These are phyloP conservation scores for Hawksworthiomyces lignivorus DNA, from an alignment of 2,329 filamentous ascomycete genomes.

Conservation along the genomic window DNA sequence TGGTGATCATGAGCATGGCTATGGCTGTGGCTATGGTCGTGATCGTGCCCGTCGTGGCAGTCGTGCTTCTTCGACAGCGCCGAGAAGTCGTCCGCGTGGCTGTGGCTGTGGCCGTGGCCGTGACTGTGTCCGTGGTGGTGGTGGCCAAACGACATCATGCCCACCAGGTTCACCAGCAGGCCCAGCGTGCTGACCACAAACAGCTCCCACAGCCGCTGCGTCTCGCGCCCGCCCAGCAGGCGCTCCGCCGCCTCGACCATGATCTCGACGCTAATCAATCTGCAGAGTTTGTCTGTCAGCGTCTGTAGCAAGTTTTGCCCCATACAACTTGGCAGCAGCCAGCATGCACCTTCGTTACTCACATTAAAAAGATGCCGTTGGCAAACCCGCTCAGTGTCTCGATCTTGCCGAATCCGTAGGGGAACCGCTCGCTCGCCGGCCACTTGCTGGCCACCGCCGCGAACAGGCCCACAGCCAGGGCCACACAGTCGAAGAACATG, in stretches of 20 bases:
- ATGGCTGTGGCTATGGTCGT: slow-evolving; percentile 30
- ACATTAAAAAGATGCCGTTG: slow-evolving; percentile 92
- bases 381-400: slow-evolving; percentile 94
- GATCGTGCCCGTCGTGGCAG: slow-evolving; percentile 26
- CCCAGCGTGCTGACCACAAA: slow-evolving; percentile 83
- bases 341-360: slow-evolving; percentile 23
- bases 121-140: slow-evolving; percentile 53
- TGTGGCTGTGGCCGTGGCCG: slow-evolving; percentile 28
- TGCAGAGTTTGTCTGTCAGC: slow-evolving; percentile 23
- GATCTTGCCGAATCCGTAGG: slow-evolving; percentile 94
- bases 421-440: slow-evolving; percentile 81
- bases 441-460: slow-evolving; percentile 95
- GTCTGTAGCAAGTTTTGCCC: too few relatives aligned
- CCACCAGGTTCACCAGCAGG: slow-evolving; percentile 82
- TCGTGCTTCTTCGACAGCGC: slow-evolving; percentile 13
- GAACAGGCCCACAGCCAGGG: slow-evolving; percentile 79
- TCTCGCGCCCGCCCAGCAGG: slow-evolving; percentile 73
- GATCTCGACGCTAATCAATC: slow-evolving; percentile 90
- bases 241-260: slow-evolving; percentile 89
- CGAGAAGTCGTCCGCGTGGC: slow-evolving; percentile 17
- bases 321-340: not conserved
- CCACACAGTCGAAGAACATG: slow-evolving; percentile 98
- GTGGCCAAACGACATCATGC: slow-evolving; percentile 75
- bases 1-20: slow-evolving; percentile 19
- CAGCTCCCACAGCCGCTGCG: slow-evolving; percentile 77